A percentile compares a stretch with the other conserved stretches of the same genome.
phyloP scores from a whole-genome alignment of 306 rosid species.

The Gleditsia sinensis region DNA sequence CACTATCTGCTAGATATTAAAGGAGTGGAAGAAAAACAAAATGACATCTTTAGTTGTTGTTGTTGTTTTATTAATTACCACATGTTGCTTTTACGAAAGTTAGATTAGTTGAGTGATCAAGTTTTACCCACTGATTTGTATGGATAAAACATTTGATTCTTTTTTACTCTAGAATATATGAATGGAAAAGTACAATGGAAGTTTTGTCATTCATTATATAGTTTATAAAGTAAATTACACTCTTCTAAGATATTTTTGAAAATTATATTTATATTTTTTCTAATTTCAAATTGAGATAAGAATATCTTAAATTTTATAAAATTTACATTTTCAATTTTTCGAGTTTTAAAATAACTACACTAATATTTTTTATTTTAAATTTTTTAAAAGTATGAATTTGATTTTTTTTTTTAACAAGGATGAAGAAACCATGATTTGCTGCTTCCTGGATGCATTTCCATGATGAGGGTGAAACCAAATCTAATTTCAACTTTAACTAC shows the following conservation, averaged over 20 bases:
- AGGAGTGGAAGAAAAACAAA: constrained; percentile 8
- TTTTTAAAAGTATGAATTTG: no score
- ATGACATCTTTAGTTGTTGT: background rate
- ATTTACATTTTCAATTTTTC: no score
- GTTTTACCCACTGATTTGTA: background rate
- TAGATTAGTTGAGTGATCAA: constrained; percentile 19
- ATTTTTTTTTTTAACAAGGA: background rate
- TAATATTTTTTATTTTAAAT: no score
- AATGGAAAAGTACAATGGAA: background rate
- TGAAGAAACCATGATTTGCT: background rate
- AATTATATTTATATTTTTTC: no score
- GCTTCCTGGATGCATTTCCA: background rate
- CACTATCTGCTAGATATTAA: background rate
- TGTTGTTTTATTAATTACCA: constrained; percentile 16
- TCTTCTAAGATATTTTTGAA: no score
- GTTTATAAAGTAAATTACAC: no score
- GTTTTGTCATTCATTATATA: background rate
- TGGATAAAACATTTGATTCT: background rate
- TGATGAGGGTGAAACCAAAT: no score
- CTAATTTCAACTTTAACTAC: background rate
- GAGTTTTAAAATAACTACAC: no score
- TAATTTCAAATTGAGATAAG: no score
- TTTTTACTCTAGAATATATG: background rate
- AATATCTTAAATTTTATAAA: no score
- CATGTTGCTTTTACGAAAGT: constrained; percentile 10